Conservation (phyloP, 2,329 filamentous ascomycete genomes). For the Drechslera avenae region DNA sequence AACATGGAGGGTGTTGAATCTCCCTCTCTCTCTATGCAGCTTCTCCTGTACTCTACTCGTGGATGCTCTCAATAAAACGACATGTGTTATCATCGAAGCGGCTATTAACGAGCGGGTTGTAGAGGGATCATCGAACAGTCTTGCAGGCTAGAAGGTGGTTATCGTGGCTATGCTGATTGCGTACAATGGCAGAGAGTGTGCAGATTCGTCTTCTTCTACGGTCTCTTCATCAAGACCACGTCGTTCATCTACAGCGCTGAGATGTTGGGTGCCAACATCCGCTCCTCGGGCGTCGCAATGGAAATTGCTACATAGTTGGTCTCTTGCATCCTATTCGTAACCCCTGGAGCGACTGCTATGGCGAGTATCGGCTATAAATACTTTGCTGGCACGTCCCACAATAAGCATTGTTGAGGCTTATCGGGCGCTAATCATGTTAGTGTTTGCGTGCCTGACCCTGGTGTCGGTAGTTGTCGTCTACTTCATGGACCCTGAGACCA, state of each 20-base stretch:
- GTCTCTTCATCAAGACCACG: slow-evolving; percentile 27
- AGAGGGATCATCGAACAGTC: slow-evolving; percentile 9
- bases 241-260: slow-evolving; percentile 5
- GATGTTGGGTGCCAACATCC: slow-evolving; percentile 30
- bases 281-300: slow-evolving; percentile 20
- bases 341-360: slow-evolving; percentile 25
- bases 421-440: slow-evolving; percentile 16
- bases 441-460: slow-evolving; percentile 44
- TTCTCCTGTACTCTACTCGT: no score
- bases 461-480: slow-evolving; percentile 51
- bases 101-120: slow-evolving; percentile 31
- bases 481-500: slow-evolving; percentile 64
- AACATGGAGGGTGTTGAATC: no score
- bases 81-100: slow-evolving; percentile 29
- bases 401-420: slow-evolving; percentile 6
- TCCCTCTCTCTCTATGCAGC: no score
- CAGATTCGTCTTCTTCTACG: slow-evolving; percentile 23
- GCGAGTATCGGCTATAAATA: slow-evolving; percentile 32
- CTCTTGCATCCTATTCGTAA: slow-evolving; percentile 24
- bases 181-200: background rate
- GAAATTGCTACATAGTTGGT: slow-evolving; percentile 25
- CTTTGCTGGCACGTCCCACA: slow-evolving; percentile 24
- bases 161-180: slow-evolving; percentile 26
- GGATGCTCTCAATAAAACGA: no score
- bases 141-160: slow-evolving; percentile 27